Percentiles rank a stretch among this genome's conserved stretches.
Evolutionary conservation across 192 early-diverging fungal species (phyloP).

Genomic region (Entomortierella chlamydospora): DNA sequence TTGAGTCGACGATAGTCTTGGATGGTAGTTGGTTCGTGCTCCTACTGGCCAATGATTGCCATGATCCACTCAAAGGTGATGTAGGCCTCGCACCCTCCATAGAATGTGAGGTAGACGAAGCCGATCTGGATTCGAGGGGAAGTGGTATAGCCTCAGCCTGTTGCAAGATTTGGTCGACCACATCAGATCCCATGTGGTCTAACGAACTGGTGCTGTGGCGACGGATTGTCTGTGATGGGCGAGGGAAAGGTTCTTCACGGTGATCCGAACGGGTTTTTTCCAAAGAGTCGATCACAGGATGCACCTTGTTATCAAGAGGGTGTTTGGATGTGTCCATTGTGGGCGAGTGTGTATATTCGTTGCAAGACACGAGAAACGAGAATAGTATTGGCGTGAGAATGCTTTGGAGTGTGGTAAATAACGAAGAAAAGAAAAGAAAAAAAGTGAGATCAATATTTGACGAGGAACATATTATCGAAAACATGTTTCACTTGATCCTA

Average conservation of each 20-base stretch:
- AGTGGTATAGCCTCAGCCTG: slow-evolving; percentile 19
- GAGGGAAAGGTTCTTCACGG: slow-evolving; percentile 20
- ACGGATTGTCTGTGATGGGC: neutral
- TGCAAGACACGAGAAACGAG: neutral
- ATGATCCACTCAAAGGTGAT: neutral
- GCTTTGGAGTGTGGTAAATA: neutral
- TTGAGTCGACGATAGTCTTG: neutral
- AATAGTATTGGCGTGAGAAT: neutral
- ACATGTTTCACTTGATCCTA: neutral
- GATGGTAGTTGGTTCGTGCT: slow-evolving; percentile 35
- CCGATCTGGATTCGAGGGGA: neutral
- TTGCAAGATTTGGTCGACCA: slow-evolving; percentile 27
- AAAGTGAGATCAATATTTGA: slow-evolving; percentile 6
- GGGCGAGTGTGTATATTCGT: neutral
- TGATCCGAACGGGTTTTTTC: slow-evolving; percentile 29
- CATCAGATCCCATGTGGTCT: neutral
- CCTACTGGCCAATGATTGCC: slow-evolving; percentile 35
- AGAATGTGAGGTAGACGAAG: neutral
- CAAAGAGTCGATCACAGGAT: slow-evolving; percentile 34
- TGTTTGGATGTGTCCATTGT: neutral
- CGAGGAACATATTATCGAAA: slow-evolving; percentile 10
- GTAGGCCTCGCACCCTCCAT: too few species aligned
- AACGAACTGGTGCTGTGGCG: neutral
- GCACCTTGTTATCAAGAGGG: neutral
- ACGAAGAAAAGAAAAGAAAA: neutral